phyloP scores from a whole-genome alignment of 257 asterid species.

The Solanum clarkiae region DNA sequence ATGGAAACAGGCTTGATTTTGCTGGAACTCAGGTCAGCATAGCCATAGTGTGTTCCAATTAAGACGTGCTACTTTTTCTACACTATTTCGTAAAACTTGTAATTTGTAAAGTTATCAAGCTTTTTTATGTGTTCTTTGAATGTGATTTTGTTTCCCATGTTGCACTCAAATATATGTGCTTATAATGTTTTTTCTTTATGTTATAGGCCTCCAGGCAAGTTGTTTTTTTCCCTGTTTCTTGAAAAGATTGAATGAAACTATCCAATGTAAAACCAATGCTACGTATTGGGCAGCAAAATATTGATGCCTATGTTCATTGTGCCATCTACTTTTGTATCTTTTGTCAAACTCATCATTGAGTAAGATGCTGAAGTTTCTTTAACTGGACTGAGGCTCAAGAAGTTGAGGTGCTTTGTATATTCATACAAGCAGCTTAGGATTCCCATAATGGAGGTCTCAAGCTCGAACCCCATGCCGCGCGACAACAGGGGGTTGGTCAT shows the following conservation, averaged over 20 bases:
- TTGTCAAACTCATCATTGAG: not conserved
- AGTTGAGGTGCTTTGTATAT: not conserved
- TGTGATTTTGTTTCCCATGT: not conserved
- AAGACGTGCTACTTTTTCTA: not conserved
- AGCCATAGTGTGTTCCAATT: not conserved
- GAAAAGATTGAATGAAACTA: not conserved
- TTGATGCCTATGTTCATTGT: not conserved
- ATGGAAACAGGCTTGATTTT: conserved; percentile 47
- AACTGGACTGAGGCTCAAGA: not conserved
- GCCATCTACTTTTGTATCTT: not conserved
- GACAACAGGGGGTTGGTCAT: no score
- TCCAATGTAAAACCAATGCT: not conserved
- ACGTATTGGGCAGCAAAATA: not conserved
- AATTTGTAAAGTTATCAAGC: not conserved
- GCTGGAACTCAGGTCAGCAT: conserved; percentile 44
- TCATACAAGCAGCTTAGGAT: not conserved
- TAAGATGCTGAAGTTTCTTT: not conserved
- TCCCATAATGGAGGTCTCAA: no score
- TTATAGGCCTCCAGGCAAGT: not conserved
- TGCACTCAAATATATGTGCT: not conserved
- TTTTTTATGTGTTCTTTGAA: not conserved
- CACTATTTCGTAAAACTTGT: not conserved
- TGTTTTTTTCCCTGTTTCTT: not conserved
- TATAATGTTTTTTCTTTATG: not conserved
- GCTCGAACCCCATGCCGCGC: no score